Conservation (phyloP, 768 basidiomycete genomes). For the Agrocybe pediades region DNA sequence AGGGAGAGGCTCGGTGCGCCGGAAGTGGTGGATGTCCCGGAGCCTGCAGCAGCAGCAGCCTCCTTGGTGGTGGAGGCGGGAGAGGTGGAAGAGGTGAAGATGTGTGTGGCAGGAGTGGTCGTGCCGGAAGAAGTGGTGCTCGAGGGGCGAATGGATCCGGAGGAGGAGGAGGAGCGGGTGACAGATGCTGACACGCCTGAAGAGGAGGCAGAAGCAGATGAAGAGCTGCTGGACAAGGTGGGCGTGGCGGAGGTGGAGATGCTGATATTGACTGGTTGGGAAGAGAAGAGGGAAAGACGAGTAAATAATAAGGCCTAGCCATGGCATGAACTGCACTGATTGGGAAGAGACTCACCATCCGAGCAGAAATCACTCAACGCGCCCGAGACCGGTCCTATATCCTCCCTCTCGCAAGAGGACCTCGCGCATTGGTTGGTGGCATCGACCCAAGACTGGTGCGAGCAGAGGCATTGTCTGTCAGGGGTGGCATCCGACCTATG, state of each 20-base stretch:
- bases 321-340: neutral
- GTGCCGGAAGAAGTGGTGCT: neutral
- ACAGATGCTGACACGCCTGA: too few species aligned
- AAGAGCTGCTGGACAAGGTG: neutral
- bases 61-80: neutral
- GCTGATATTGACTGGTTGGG: neutral
- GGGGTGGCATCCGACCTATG: constrained; percentile 1
- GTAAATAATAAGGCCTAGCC: too few species aligned
- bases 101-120: neutral
- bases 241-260: neutral
- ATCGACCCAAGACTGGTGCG: neutral
- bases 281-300: neutral
- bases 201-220: neutral
- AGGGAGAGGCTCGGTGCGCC: neutral
- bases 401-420: constrained; percentile 3
- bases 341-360: constrained; percentile 5
- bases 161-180: too few species aligned
- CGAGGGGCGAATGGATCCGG: too few species aligned
- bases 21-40: neutral
- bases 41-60: neutral
- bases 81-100: neutral
- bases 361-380: constrained; percentile 1
- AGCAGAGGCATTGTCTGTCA: constrained; percentile 3
- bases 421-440: constrained; percentile 5
- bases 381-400: neutral